Evolutionary conservation across 495 filamentous ascomycete species (phyloP).

Genomic region (Xylaria acuta): DNA sequence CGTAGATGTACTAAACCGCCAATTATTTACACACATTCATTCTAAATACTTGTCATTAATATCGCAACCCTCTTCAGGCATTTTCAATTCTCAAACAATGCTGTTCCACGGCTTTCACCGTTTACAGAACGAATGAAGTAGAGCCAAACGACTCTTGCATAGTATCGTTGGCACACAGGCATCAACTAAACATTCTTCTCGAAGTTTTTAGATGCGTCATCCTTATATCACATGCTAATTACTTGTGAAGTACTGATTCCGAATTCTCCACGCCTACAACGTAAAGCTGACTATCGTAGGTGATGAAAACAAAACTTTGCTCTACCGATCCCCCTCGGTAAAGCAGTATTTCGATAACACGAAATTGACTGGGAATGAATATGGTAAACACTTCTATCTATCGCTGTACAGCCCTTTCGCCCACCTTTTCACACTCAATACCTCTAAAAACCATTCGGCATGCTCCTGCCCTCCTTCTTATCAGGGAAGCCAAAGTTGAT

Average conservation of each 20-base stretch:
- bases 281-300: background rate
- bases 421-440: background rate
- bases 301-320: no score
- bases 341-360: no score
- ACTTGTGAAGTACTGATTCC: background rate
- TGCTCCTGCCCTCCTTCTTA: constrained; percentile 52
- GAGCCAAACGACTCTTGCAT: background rate
- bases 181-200: background rate
- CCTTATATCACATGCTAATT: background rate
- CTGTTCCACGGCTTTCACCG: no score
- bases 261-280: background rate
- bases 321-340: no score
- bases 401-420: background rate
- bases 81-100: no score
- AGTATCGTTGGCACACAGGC: background rate
- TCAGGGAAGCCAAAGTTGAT: constrained; percentile 80
- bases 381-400: constrained; percentile 16
- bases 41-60: no score
- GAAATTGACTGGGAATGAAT: background rate
- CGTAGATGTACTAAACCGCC: no score
- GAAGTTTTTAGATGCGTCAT: background rate
- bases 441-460: constrained; percentile 37
- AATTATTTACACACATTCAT: no score
- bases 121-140: no score
- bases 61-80: no score